Conservation (phyloP, 768 basidiomycete species). For the Pleurotus eryngii region DNA sequence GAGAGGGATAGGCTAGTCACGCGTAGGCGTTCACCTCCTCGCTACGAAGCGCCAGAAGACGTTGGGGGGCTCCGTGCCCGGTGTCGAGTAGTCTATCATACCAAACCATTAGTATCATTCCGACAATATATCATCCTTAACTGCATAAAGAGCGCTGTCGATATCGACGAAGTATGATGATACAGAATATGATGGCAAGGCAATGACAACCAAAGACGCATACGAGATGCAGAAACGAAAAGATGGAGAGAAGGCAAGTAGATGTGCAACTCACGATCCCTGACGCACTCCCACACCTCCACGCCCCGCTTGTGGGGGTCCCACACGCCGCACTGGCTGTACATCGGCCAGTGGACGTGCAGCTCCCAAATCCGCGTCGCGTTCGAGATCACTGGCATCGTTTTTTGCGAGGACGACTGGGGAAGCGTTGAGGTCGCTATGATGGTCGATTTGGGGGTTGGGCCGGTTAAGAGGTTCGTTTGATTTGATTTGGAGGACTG, state of each 20-base stretch:
- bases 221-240: background rate
- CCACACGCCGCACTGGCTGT: constrained; percentile 73
- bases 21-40: constrained; percentile 30
- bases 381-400: constrained; percentile 50
- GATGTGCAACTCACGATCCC: constrained; percentile 51
- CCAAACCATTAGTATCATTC: constrained; percentile 1
- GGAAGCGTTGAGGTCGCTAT: background rate
- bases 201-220: constrained; percentile 2
- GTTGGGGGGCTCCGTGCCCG: constrained; percentile 46
- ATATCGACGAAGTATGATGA: no score
- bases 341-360: constrained; percentile 60
- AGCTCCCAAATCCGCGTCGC: constrained; percentile 71
- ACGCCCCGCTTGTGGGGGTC: constrained; percentile 63
- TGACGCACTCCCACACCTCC: constrained; percentile 74
- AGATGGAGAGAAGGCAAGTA: background rate
- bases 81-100: constrained; percentile 54
- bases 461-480: background rate
- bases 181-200: no score
- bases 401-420: background rate
- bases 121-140: no score
- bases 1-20: no score
- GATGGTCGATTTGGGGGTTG: background rate
- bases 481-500: no score
- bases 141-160: no score
- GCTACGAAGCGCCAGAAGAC: constrained; percentile 47